Percentiles rank a stretch among this genome's conserved stretches.
These are phyloP conservation scores for Lasiodiplodia theobromae DNA, from an alignment of 2,329 filamentous ascomycete species.

Conservation along the genomic window DNA sequence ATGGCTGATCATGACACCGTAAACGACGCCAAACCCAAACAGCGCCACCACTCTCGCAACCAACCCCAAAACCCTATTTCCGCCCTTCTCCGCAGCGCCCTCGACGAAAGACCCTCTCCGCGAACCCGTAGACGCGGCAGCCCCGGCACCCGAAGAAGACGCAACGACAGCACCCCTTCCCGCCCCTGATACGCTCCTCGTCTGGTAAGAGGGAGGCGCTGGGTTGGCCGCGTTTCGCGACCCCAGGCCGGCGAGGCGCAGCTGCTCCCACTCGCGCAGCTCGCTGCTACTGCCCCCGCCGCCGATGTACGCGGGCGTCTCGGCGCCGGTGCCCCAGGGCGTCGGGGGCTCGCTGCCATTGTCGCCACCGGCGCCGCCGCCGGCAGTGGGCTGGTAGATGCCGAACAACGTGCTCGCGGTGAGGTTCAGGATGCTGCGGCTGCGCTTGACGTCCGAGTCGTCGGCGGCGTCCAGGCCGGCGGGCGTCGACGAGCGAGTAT, in stretches of 20 bases:
- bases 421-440: slow-evolving; percentile 82
- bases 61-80: background rate
- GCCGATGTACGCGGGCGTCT: slow-evolving; percentile 62
- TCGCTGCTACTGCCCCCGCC: slow-evolving; percentile 15
- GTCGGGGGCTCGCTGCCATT: slow-evolving; percentile 65
- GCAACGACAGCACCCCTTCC: background rate
- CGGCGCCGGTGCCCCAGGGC: slow-evolving; percentile 80
- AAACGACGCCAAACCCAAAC: slow-evolving; percentile 80
- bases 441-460: slow-evolving; percentile 59
- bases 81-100: background rate
- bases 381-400: slow-evolving; percentile 78
- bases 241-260: slow-evolving; percentile 38
- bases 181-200: background rate
- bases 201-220: background rate
- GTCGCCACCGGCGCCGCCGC: slow-evolving; percentile 34
- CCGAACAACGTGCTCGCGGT: slow-evolving; percentile 89
- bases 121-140: background rate
- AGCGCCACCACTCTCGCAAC: slow-evolving; percentile 59
- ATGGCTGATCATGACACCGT: slow-evolving; percentile 81
- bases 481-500: background rate
- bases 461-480: slow-evolving; percentile 44
- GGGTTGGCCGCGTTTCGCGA: slow-evolving; percentile 1
- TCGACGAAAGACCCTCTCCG: slow-evolving; percentile 1
- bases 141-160: background rate
- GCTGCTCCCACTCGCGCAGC: slow-evolving; percentile 38